These are phyloP conservation scores for Eucalyptus sp. DNA, from an alignment of 345 rosid genomes.

Conservation along the genomic window DNA sequence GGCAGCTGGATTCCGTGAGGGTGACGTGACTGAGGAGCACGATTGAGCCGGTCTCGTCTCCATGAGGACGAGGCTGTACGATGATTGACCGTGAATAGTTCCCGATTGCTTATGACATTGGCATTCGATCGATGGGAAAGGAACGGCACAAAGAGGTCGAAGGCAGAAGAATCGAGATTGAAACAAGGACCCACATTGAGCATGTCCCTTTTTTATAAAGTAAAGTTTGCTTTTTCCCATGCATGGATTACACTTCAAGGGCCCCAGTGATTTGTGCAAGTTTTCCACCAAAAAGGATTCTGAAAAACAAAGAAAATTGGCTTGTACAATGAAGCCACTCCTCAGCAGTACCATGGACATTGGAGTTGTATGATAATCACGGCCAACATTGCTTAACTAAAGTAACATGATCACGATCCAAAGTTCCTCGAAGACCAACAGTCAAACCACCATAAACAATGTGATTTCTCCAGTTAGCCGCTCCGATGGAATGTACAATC, in stretches of 20 bases:
- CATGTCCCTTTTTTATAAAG: not conserved
- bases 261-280: not conserved
- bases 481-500: not conserved
- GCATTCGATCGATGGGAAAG: not conserved
- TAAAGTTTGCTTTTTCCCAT: not conserved
- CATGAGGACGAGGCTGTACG: not conserved
- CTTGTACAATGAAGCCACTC: not conserved
- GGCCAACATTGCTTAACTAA: not conserved
- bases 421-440: not conserved
- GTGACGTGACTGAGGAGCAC: not conserved
- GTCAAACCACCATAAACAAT: not conserved
- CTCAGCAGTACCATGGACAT: not conserved
- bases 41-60: not conserved
- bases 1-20: not conserved
- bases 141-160: not conserved
- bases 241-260: not conserved
- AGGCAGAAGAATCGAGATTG: not conserved
- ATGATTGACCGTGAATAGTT: not conserved
- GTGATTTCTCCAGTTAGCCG: not conserved
- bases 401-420: not conserved
- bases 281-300: not conserved
- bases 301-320: not conserved
- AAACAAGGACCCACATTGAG: not conserved
- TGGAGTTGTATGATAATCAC: not conserved
- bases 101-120: not conserved